Evolutionary conservation across 2,329 filamentous ascomycete genomes (phyloP).

Genomic region (Alternaria gansuensis): DNA sequence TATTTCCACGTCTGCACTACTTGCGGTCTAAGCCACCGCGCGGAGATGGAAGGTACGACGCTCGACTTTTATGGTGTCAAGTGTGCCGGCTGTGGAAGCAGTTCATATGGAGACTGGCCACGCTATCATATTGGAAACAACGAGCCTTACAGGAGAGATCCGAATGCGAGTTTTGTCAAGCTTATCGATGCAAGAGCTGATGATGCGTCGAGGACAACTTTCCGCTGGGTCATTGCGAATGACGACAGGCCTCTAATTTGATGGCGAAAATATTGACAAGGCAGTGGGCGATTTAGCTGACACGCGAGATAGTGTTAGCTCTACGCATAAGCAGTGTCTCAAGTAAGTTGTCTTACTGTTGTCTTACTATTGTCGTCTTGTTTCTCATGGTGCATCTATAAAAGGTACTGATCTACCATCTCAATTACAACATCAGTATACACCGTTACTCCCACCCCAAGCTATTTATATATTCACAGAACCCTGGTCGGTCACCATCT

Average conservation of each 20-base stretch:
- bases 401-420: not conserved
- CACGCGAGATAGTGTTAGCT: not conserved
- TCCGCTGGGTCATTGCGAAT: conserved; percentile 18
- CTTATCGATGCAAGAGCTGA: conserved; percentile 22
- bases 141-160: conserved; percentile 28
- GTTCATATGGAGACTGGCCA: conserved; percentile 28
- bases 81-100: conserved; percentile 20
- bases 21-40: conserved; percentile 28
- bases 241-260: not conserved
- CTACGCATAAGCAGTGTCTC: not conserved
- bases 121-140: conserved; percentile 24
- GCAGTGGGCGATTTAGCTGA: not conserved
- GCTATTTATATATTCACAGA: not conserved
- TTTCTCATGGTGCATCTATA: not conserved
- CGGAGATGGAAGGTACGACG: conserved; percentile 22
- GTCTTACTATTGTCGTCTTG: not conserved
- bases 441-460: not conserved
- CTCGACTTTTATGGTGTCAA: conserved; percentile 24
- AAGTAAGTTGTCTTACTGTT: conserved; percentile 1
- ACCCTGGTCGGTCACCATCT: too few species aligned
- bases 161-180: conserved; percentile 22
- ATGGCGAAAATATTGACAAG: not conserved
- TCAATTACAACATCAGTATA: not conserved
- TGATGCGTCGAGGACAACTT: conserved; percentile 16
- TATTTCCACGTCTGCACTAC: conserved; percentile 26